Evolutionary conservation across 306 rosid species (phyloP), one percentile per base, ranked within the genome.

Genomic region (Castanopsis chinensis): DNA sequence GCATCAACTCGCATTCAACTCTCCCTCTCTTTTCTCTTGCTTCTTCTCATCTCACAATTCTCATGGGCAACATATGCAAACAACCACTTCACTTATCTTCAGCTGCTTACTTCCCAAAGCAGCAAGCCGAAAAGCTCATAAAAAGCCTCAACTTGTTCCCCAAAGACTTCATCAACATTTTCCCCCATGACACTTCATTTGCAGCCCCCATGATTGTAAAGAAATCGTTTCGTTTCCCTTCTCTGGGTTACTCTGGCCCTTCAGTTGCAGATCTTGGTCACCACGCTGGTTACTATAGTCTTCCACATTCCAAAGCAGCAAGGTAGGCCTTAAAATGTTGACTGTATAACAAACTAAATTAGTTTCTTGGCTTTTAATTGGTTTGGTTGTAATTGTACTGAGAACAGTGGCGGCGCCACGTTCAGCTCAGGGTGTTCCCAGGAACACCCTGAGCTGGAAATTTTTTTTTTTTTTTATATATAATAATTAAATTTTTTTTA

Each of bases 231-330:
- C 75, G 23, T 61, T 89, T 96, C 76, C 96, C 97, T 43, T 49
- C 63, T 63, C 80, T 89, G 71, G 77, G 59, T 55, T 74, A 72
- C 53, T 69, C 85, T 71, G 85, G 81, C 13, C 79, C 93, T 72
- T 89, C 94, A 60, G 85, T 87, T 78, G 35, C 85, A 87, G 94
- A 95, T 3, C 86, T 91, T 61, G 98, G 94, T 49, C 99, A 95
- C 81, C 93, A 90, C 84, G 98, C 99, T 28, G 99, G 99, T 8
- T 96, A 93, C 63, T 93, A 90, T 77, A 37, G 72, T 17, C 98
- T 96, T 84, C 97, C 96, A 30, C 86, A 78, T 72, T 83, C 98
- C 60, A 86, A 91, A 74, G 90, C 94, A 41, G 98, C 99, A 79
- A 91, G 98, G 98, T 95, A 89, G 27, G 20, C 35, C 52, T n/a